Evolutionary conservation across 495 filamentous ascomycete genomes (phyloP), one percentile per base, ranked within the genome.

Genomic region (Penicillium verhagenii): DNA sequence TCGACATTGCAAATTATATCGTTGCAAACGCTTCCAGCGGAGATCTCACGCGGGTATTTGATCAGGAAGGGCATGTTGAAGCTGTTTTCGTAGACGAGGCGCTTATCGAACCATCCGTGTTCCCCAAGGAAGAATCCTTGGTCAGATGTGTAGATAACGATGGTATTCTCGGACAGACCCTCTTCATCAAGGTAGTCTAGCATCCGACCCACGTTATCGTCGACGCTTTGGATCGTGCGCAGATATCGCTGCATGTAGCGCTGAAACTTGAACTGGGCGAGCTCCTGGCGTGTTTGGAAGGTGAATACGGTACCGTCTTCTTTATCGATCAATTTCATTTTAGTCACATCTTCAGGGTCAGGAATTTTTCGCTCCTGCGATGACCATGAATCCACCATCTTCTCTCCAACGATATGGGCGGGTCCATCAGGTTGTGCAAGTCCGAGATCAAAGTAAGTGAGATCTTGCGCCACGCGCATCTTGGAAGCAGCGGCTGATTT

Each of bases 111-210:
- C 75, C 73, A 78, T 43, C 73, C 75, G 50, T 78, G 75, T 31
- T 78, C 75, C 8, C 75, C 75, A 19, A 78, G 71, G 60, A 78
- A 78, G 66, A 78, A 78, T 11, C 73, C 74, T 45, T 77, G 74
- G 52, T 78, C 75, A 11, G 67, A 70, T 19, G 73, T 74, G 44
- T 78, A 78, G 33, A 76, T 67, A 1, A 76, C 63, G 23, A 76
- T 59, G 0, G 73, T 78, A 54, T 76, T 70, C 4, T 76, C 63
- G 2, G 63, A 53, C 2, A 73, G 53, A 4, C 58, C 66, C 33
- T 70, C 66, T 0, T 31, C 46, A 20, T 78, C 72, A 8, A 75
- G 62, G 29, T 67, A 69, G 20, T 73, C 60, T 1, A 78, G 59
- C 57, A 76, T 59, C 5, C 70, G 67, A 21, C 75, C 73, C 16